Conservation (phyloP, 495 filamentous ascomycete genomes). For the Daldinia childiae region DNA sequence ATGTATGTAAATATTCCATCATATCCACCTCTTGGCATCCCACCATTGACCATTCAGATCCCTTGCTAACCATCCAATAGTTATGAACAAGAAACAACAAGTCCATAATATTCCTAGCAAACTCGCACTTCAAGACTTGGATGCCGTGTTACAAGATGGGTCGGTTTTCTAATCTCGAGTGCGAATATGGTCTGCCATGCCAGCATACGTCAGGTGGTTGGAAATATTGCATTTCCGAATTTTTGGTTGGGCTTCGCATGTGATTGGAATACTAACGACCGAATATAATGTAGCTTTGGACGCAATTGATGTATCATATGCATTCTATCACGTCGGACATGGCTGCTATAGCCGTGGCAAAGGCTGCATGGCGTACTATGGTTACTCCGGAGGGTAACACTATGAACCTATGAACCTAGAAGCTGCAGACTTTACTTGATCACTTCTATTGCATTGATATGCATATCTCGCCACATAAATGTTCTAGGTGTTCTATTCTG, state of each 20-base stretch:
- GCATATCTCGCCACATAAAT: background rate
- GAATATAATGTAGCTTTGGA: background rate
- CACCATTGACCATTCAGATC: background rate
- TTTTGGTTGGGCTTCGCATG: background rate
- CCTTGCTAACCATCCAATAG: background rate
- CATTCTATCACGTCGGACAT: background rate
- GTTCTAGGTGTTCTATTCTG: background rate
- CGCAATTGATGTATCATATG: background rate
- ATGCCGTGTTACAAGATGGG: background rate
- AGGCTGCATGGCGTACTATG: background rate
- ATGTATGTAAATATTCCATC: background rate
- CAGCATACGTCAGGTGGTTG: background rate
- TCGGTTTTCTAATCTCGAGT: background rate
- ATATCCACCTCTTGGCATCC: background rate
- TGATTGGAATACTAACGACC: background rate
- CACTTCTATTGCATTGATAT: background rate
- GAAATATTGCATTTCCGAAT: background rate
- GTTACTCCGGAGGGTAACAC: slow-evolving; percentile 1
- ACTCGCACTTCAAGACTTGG: background rate
- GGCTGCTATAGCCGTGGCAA: background rate
- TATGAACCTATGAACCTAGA: background rate
- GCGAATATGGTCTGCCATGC: background rate
- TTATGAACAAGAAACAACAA: background rate
- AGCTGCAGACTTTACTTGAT: background rate
- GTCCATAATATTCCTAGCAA: background rate